Conservation (phyloP, 192 early-diverging fungal genomes). For the Endogone sp. region DNA sequence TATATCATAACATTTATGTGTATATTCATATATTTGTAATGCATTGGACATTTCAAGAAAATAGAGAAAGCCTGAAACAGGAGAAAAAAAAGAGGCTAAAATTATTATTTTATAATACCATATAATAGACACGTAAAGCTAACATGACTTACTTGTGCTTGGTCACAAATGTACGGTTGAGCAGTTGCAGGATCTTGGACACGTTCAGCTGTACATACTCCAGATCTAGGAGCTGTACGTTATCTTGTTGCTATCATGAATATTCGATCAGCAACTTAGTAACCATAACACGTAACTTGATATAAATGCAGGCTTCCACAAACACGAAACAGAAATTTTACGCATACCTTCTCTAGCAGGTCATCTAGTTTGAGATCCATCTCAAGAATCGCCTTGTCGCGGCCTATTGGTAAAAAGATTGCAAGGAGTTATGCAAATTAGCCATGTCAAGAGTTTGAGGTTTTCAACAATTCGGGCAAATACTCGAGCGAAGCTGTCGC, state of each 20-base stretch:
- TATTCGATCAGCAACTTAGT: neutral
- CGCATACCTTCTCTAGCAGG: slow-evolving; percentile 63
- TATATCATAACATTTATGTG: no score
- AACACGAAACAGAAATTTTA: no score
- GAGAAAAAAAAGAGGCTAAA: neutral
- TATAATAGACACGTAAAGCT: neutral
- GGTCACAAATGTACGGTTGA: slow-evolving; percentile 80
- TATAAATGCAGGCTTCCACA: no score
- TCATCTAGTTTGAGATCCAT: slow-evolving; percentile 94
- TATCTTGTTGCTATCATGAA: slow-evolving; percentile 85
- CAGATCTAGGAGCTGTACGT: slow-evolving; percentile 80
- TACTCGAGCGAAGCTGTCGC: neutral
- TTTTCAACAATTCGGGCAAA: no score
- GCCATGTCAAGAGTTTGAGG: no score
- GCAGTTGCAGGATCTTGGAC: slow-evolving; percentile 67
- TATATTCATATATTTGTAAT: no score
- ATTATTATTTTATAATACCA: neutral
- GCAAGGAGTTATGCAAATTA: no score
- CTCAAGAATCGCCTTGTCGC: slow-evolving; percentile 89
- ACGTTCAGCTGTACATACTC: slow-evolving; percentile 93
- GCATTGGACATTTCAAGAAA: no score
- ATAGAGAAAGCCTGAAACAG: neutral
- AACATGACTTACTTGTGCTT: slow-evolving; percentile 40
- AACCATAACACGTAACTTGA: neutral
- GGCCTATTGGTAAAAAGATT: no score